These are phyloP conservation scores for Penicillium sp. DNA, from an alignment of 2,329 filamentous ascomycete species.

Conservation along the genomic window DNA sequence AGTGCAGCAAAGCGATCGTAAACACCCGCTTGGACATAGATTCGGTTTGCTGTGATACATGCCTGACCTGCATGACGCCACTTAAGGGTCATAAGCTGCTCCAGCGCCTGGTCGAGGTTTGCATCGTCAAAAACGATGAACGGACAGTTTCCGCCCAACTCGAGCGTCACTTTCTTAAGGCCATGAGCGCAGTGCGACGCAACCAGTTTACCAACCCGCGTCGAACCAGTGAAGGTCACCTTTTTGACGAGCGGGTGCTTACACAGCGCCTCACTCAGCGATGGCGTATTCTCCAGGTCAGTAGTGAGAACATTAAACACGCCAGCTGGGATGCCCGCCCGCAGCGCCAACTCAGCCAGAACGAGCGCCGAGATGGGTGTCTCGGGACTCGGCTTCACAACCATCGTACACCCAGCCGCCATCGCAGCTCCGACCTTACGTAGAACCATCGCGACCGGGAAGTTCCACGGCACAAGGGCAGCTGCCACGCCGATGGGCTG, in stretches of 20 bases:
- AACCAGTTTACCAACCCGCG: constrained; percentile 62
- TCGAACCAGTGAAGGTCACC: constrained; percentile 60
- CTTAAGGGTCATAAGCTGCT: constrained; percentile 42
- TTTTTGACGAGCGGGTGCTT: constrained; percentile 61
- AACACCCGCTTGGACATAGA: constrained; percentile 45
- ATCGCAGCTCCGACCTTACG: constrained; percentile 68
- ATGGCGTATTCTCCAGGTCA: constrained; percentile 40
- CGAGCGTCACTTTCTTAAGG: constrained; percentile 65
- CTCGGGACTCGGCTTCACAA: constrained; percentile 71
- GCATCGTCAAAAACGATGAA: constrained; percentile 67
- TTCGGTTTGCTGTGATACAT: constrained; percentile 47
- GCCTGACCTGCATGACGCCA: constrained; percentile 48
- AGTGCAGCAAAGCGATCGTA: constrained; percentile 57
- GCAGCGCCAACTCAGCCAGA: constrained; percentile 53
- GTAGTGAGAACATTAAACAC: constrained; percentile 63
- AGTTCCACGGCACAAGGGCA: constrained; percentile 73
- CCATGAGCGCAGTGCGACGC: constrained; percentile 60
- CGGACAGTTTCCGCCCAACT: constrained; percentile 65
- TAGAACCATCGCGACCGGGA: constrained; percentile 67
- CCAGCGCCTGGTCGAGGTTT: constrained; percentile 52
- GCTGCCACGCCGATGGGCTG: constrained; percentile 70
- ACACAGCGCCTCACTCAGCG: constrained; percentile 52
- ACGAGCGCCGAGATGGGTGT: constrained; percentile 59
- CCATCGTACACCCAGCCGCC: constrained; percentile 72
- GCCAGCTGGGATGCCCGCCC: constrained; percentile 60